Conservation (phyloP, 345 rosid genomes). For the Sapria himalayana region DNA sequence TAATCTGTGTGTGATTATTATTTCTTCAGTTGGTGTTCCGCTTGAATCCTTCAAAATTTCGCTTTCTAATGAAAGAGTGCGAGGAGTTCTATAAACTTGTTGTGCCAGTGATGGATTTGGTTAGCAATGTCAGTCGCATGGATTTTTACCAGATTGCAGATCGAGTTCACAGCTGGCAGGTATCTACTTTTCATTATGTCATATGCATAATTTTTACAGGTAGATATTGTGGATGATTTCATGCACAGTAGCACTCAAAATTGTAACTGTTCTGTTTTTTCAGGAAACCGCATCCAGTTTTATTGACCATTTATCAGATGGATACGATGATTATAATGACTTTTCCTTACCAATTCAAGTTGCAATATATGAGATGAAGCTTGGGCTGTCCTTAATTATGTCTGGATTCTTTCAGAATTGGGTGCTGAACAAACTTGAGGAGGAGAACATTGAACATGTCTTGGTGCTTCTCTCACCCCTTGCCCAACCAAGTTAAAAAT, state of each 20-base stretch:
- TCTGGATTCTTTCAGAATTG: constrained; percentile 25
- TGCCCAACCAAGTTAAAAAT: too few species aligned
- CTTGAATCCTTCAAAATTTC: constrained; percentile 40
- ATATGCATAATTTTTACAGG: too few species aligned
- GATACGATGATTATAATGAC: constrained; percentile 48
- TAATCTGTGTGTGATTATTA: neutral
- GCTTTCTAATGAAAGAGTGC: constrained; percentile 37
- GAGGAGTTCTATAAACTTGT: constrained; percentile 36
- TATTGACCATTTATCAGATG: constrained; percentile 34
- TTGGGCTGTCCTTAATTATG: constrained; percentile 50
- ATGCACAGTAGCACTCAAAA: constrained; percentile 1
- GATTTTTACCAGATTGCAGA: constrained; percentile 31
- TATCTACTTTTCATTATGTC: constrained; percentile 15
- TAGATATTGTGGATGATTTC: neutral
- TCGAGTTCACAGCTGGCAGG: constrained; percentile 73
- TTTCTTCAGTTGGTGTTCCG: constrained; percentile 57
- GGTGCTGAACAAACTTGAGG: constrained; percentile 17
- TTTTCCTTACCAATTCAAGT: constrained; percentile 80
- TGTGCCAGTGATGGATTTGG: constrained; percentile 19
- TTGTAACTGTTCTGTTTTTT: constrained; percentile 12
- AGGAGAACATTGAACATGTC: constrained; percentile 28
- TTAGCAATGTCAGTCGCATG: constrained; percentile 16
- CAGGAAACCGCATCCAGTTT: constrained; percentile 63
- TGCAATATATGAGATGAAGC: constrained; percentile 73
- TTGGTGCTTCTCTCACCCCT: constrained; percentile 21